A percentile compares a stretch with the other conserved stretches of the same genome.
These are phyloP conservation scores for Albophoma yamanashiensis DNA, from an alignment of 2,329 filamentous ascomycete species.

Conservation along the genomic window DNA sequence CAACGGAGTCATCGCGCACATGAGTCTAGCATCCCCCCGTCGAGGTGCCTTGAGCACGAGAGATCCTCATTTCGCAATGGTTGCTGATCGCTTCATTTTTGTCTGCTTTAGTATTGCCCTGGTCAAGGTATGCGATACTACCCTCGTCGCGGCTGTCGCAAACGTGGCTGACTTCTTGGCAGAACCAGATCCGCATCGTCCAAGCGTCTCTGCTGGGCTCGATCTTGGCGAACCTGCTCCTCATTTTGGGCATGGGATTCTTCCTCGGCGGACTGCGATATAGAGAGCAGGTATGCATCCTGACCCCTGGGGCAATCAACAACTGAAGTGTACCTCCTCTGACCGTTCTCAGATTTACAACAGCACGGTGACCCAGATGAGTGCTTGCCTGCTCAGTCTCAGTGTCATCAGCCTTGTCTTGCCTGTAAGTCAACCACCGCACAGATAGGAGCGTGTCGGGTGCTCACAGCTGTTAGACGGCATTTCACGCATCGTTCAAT, in stretches of 20 bases:
- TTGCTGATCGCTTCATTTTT: background rate
- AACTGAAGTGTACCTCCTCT: background rate
- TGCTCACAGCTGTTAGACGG: conserved; percentile 51
- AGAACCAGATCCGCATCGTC: conserved; percentile 80
- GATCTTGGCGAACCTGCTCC: conserved; percentile 76
- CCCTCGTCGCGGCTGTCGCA: background rate
- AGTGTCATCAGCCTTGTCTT: conserved; percentile 83
- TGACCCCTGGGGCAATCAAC: background rate
- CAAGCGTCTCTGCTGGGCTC: conserved; percentile 85
- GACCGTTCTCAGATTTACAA: conserved; percentile 61
- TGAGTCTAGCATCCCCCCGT: background rate
- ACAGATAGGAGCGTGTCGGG: no score
- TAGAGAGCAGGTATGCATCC: conserved; percentile 53
- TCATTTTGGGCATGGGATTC: conserved; percentile 90
- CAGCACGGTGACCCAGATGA: conserved; percentile 93
- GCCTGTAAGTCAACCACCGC: conserved; percentile 43
- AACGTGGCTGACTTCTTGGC: background rate
- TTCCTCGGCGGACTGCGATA: conserved; percentile 76
- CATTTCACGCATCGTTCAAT: conserved; percentile 81
- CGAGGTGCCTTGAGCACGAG: background rate
- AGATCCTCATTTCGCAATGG: background rate
- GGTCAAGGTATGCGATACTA: conserved; percentile 38
- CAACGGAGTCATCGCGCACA: background rate
- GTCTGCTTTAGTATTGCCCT: conserved; percentile 54
- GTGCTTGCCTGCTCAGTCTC: conserved; percentile 80